phyloP scores from a whole-genome alignment of 768 basidiomycete species.

The Russula griseocarnosa region DNA sequence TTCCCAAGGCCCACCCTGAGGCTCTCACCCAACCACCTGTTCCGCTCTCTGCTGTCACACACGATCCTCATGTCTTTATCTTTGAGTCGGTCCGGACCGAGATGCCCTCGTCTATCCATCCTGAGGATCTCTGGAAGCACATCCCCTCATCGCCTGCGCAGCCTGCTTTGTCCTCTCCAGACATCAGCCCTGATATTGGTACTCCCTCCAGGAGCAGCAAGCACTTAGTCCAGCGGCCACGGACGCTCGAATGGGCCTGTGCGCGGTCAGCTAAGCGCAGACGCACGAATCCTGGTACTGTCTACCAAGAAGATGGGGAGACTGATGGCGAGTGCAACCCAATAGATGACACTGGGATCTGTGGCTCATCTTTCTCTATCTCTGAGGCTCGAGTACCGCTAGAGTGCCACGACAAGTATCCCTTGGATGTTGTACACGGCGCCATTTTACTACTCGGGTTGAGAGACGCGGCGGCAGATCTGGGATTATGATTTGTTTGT shows the following conservation, averaged over 20 bases:
- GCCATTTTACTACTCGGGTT: constrained; percentile 33
- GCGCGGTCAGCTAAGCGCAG: constrained; percentile 40
- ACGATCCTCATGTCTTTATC: constrained; percentile 3
- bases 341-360: not conserved
- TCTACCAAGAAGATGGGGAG: constrained; percentile 26
- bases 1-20: not conserved
- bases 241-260: constrained; percentile 47
- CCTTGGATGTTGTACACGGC: constrained; percentile 34
- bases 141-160: constrained; percentile 32
- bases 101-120: constrained; percentile 6
- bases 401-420: constrained; percentile 30
- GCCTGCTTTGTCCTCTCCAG: constrained; percentile 22
- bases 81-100: constrained; percentile 4
- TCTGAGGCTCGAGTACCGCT: constrained; percentile 25
- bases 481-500: constrained; percentile 11
- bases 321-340: constrained; percentile 22
- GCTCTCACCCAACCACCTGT: not conserved
- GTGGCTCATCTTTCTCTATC: not conserved
- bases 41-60: constrained; percentile 10
- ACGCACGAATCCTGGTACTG: constrained; percentile 27
- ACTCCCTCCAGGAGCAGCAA: constrained; percentile 20
- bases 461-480: constrained; percentile 1
- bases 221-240: constrained; percentile 28
- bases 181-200: constrained; percentile 22
- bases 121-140: constrained; percentile 34